Conservation (phyloP, 2,329 filamentous ascomycete genomes). For the Chalara sp. region DNA sequence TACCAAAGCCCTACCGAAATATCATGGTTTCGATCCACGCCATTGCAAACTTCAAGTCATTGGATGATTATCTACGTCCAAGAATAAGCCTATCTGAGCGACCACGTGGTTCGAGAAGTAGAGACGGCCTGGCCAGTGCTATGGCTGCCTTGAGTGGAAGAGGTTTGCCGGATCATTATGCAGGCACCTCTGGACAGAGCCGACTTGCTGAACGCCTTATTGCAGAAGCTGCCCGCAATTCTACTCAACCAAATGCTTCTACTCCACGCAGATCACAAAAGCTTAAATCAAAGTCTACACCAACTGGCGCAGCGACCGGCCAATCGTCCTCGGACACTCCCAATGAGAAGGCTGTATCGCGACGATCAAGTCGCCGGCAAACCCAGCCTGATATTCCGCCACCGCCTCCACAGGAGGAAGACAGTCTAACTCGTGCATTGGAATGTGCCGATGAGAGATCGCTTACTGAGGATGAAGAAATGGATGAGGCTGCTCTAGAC, state of each 20-base stretch:
- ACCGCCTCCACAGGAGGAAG: conserved; percentile 49
- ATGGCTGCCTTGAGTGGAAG: conserved; percentile 71
- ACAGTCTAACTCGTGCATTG: conserved; percentile 61
- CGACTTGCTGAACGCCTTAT: conserved; percentile 23
- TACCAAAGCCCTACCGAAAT: conserved; percentile 79
- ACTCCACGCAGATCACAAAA: conserved; percentile 26
- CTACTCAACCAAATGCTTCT: conserved; percentile 32
- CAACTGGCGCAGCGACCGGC: conserved; percentile 35
- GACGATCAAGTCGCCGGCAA: conserved; percentile 57
- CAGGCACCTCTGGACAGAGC: conserved; percentile 21
- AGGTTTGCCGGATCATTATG: conserved; percentile 46
- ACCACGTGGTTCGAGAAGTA: conserved; percentile 51
- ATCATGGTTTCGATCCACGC: conserved; percentile 99
- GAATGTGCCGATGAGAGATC: conserved; percentile 93
- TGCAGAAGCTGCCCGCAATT: conserved; percentile 24
- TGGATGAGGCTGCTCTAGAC: conserved; percentile 64
- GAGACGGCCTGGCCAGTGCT: conserved; percentile 58
- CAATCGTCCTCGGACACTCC: conserved; percentile 34
- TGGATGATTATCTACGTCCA: conserved; percentile 92
- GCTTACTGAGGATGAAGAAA: conserved; percentile 63
- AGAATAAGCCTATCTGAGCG: conserved; percentile 78
- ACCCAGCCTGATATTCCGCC: conserved; percentile 45
- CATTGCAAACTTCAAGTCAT: conserved; percentile 92
- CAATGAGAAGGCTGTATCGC: conserved; percentile 50
- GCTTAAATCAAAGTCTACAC: conserved; percentile 38